Base-by-base conservation (phyloP, 768 basidiomycete genomes). In the Lepiota venenata region DNA sequence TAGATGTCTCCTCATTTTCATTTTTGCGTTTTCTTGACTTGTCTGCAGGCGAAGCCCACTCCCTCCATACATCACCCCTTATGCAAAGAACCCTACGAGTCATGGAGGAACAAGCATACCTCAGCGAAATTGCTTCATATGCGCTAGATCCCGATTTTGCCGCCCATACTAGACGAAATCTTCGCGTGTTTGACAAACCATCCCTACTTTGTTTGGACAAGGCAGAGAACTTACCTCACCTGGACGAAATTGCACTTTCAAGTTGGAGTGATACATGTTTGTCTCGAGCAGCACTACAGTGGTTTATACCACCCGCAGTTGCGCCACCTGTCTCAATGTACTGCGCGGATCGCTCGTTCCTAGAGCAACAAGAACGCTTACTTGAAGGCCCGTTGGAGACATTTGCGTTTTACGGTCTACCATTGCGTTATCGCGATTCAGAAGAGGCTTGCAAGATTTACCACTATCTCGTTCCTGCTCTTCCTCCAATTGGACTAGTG, bases 301-400 rank as follows among this genome's bases (percentile, higher is more conserved):
- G 93, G 87, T 91, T 87, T 69, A 75, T 91, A 15, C 91, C 92
- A n/a, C 75, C 85, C 8, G 93, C 75, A 7, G 81, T 93, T 29
- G 96, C 96, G 0, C 96, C 96, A 3, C 81, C 91, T 0, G 87
- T 97, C 56, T 66, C 80, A 22, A 71, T 89, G 56, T 76, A 83
- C 58, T 91, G 87, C 64, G 78, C 81, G 38, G 82, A 92, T 66
- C 84, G 93, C 43, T 80, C 85, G 5, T 97, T 92, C 72, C 63
- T 89, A 29, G 91, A 96, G 64, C 73, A 75, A 37, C 85, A 91
- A 69, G 67, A 76, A 27, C 73, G 75, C 21, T 50, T 83, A 14
- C 65, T 81, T 3, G 87, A 87, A 44, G 88, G 85, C 39, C 85
- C 90, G n/a, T 56, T 85, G 47, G 87, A 92, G 68, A 79, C 85